Evolutionary conservation across 169 alveolate genomes (phyloP).

Genomic region (Babesia sp.): DNA sequence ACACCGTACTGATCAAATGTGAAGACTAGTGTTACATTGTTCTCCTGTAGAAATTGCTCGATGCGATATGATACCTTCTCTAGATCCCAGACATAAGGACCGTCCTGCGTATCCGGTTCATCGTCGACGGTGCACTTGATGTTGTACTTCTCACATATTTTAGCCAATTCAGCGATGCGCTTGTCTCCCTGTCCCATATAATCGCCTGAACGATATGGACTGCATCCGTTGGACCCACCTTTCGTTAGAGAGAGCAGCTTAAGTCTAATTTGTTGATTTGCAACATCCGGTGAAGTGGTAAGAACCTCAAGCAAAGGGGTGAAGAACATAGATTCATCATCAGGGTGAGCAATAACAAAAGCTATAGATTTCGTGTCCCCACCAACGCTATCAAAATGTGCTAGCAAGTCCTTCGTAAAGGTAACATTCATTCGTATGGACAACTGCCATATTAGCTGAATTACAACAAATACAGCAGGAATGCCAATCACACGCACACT

Average conservation of each 20-base stretch:
- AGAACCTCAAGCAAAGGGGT: slow-evolving; percentile 80
- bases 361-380: slow-evolving; percentile 9
- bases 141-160: slow-evolving; percentile 47
- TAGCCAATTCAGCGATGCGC: slow-evolving; percentile 54
- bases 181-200: slow-evolving; percentile 60
- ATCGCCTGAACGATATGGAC: slow-evolving; percentile 48
- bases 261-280: neutral
- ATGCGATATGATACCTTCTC: slow-evolving; percentile 9
- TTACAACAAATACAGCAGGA: neutral
- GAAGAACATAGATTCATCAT: slow-evolving; percentile 92
- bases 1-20: slow-evolving; percentile 75
- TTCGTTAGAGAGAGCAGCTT: slow-evolving; percentile 54
- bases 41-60: slow-evolving; percentile 15
- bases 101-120: slow-evolving; percentile 43
- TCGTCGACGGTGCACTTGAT: slow-evolving; percentile 35
- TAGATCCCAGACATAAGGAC: slow-evolving; percentile 36
- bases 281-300: neutral
- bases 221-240: slow-evolving; percentile 42
- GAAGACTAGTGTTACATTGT: slow-evolving; percentile 29
- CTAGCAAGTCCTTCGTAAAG: neutral
- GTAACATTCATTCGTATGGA: neutral
- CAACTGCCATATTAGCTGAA: neutral
- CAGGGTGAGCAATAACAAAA: slow-evolving; percentile 90
- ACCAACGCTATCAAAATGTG: neutral
- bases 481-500: neutral